These are phyloP conservation scores for Rubroboletus pulcherrimus DNA, from an alignment of 768 basidiomycete species.

Conservation along the genomic window DNA sequence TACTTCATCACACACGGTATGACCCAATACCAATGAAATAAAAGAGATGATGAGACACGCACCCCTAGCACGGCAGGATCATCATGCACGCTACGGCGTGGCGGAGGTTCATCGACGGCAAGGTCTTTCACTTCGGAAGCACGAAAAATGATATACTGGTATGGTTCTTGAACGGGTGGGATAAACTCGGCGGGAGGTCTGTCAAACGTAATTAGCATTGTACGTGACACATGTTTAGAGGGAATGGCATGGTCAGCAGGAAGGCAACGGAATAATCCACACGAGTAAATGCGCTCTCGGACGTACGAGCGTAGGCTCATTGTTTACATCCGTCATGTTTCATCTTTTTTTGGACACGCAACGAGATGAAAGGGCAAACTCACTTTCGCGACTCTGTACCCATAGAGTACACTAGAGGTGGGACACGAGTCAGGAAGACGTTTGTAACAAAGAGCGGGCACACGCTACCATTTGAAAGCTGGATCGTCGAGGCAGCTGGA, in stretches of 20 bases:
- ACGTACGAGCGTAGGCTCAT: constrained; percentile 32
- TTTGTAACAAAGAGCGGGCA: background rate
- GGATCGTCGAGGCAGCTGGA: constrained; percentile 80
- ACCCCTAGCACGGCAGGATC: constrained; percentile 84
- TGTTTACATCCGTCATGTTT: constrained; percentile 42
- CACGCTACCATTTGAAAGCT: constrained; percentile 73
- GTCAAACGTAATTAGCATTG: constrained; percentile 26
- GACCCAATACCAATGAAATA: background rate
- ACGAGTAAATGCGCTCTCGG: constrained; percentile 44
- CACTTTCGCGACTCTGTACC: constrained; percentile 82
- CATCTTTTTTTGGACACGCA: constrained; percentile 25
- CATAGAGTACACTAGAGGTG: constrained; percentile 70
- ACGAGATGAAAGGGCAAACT: constrained; percentile 22
- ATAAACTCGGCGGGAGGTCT: constrained; percentile 77
- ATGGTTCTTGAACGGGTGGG: constrained; percentile 78
- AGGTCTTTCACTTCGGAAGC: constrained; percentile 88
- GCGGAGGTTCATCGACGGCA: constrained; percentile 68
- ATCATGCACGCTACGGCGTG: constrained; percentile 66
- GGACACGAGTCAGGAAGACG: background rate
- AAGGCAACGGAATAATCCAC: constrained; percentile 68
- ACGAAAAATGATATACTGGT: constrained; percentile 88
- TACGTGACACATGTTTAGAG: background rate
- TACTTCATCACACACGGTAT: constrained; percentile 37
- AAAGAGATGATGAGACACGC: constrained; percentile 31
- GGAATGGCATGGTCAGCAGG: constrained; percentile 42